These are phyloP conservation scores for Boletellus ananiceps DNA, from an alignment of 768 basidiomycete species.

Conservation along the genomic window DNA sequence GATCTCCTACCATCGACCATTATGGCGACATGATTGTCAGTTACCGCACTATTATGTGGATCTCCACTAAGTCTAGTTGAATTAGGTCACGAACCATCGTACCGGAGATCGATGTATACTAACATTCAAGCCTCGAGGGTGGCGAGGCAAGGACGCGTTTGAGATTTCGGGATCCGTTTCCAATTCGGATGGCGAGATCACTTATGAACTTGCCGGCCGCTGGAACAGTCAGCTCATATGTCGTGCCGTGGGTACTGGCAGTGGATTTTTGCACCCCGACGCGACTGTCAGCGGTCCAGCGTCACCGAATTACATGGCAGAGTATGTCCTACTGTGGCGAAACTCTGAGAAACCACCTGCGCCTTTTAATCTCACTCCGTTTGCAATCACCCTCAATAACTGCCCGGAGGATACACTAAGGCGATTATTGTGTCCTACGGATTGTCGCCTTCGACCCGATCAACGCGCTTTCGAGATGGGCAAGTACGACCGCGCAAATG, in stretches of 20 bases:
- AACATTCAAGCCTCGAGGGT: conserved; percentile 94
- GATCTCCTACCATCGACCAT: conserved; percentile 83
- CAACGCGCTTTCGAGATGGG: conserved; percentile 93
- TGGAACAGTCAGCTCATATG: conserved; percentile 96
- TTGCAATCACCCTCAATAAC: conserved; percentile 88
- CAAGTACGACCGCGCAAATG: conserved; percentile 78
- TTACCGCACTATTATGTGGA: conserved; percentile 14
- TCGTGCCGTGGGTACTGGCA: conserved; percentile 58
- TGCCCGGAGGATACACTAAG: conserved; percentile 66
- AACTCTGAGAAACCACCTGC: conserved; percentile 80
- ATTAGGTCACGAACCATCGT: conserved; percentile 77
- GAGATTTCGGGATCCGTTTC: conserved; percentile 87
- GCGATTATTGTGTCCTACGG: conserved; percentile 79
- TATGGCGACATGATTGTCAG: conserved; percentile 92
- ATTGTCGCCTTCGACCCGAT: conserved; percentile 89
- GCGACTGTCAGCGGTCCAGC: conserved; percentile 46
- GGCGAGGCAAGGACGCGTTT: conserved; percentile 87
- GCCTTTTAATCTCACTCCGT: conserved; percentile 95
- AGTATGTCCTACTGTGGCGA: conserved; percentile 87
- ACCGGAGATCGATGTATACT: conserved; percentile 83
- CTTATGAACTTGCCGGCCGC: conserved; percentile 88
- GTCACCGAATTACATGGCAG: conserved; percentile 46
- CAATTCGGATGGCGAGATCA: conserved; percentile 57
- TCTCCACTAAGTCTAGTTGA: conserved; percentile 1
- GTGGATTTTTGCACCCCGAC: conserved; percentile 68